Evolutionary conservation across 2,329 filamentous ascomycete genomes (phyloP), one percentile per base, ranked within the genome.

Genomic region (Aspergillus candidus): DNA sequence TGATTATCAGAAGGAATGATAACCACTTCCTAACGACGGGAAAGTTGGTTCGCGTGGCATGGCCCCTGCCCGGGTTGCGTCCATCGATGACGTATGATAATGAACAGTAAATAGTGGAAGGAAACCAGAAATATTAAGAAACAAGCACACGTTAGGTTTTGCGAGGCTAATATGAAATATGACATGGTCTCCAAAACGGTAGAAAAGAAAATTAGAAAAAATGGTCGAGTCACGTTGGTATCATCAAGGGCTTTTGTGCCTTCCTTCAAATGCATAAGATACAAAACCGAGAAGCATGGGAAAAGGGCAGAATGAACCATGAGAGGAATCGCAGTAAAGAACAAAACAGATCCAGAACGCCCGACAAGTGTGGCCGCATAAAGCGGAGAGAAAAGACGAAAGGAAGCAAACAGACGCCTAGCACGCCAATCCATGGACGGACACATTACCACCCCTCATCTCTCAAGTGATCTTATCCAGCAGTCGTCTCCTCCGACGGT

Each of bases 401-500:
- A 43, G 27, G 22, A 45, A 33, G 29, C 15, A 31, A 38, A 41
- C 22, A 27, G 22, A 27, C 22, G 22, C 22, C 22, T 27, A 11
- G 27, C 22, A 44, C 22, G 29, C 22, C 43, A 4, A 15, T 33
- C 13, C 13, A 22, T 35, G 29, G 31, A 18, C 17, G 15, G n/a
- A 27, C 22, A 27, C 22, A 27, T 27, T 27, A 10, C 6, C 18
- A 17, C 30, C 30, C 32, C 10, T 43, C 36, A n/a, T 12, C 31
- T 7, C 29, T 66, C 61, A 74, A 40, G 70, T 72, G 43, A 94
- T 75, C 70, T 93, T 91, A 57, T 96, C 88, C 54, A 98, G 70
- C 49, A 98, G 71, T 65, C 84, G 88, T 67, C 83, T 79, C 64
- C 88, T 82, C 68, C 90, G 79, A 68, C 91, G 77, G 54, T 96